Conservation (phyloP, 2,329 filamentous ascomycete species). For the Colletotrichum limetticola region DNA sequence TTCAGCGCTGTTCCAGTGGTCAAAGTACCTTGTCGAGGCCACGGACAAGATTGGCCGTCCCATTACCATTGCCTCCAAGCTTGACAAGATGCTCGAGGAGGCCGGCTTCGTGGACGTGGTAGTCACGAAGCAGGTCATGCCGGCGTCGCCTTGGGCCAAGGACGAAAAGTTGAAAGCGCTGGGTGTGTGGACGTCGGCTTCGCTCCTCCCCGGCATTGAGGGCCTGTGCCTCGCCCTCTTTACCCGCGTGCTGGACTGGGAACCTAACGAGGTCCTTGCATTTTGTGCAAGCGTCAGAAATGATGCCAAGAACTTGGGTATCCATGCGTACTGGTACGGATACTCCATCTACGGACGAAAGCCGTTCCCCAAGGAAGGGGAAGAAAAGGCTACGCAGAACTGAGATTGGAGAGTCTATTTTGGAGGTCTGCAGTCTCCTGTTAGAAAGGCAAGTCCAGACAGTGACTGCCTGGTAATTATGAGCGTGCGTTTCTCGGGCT, state of each 20-base stretch:
- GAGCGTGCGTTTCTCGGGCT: background rate
- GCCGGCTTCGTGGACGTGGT: conserved; percentile 44
- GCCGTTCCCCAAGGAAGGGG: background rate
- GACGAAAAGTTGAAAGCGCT: conserved; percentile 54
- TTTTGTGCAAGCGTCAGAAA: conserved; percentile 39
- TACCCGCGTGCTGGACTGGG: conserved; percentile 38
- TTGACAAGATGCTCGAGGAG: conserved; percentile 35
- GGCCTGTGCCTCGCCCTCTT: conserved; percentile 40
- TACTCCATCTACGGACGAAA: conserved; percentile 27
- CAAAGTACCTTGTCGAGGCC: conserved; percentile 54
- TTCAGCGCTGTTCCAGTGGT: conserved; percentile 43
- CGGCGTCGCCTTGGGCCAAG: conserved; percentile 53
- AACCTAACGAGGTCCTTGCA: conserved; percentile 38
- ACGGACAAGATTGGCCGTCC: conserved; percentile 13
- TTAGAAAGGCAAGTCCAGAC: background rate
- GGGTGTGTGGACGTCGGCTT: conserved; percentile 38
- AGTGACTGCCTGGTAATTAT: background rate
- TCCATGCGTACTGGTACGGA: conserved; percentile 42
- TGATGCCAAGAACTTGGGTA: conserved; percentile 38
- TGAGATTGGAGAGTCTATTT: background rate
- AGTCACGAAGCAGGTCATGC: conserved; percentile 44
- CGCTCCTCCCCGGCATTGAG: conserved; percentile 37
- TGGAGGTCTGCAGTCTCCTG: too few relatives aligned
- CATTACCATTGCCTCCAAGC: conserved; percentile 32
- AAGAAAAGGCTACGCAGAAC: background rate